phyloP scores from a whole-genome alignment of 106 monocot genomes.

The Acorus calamus region DNA sequence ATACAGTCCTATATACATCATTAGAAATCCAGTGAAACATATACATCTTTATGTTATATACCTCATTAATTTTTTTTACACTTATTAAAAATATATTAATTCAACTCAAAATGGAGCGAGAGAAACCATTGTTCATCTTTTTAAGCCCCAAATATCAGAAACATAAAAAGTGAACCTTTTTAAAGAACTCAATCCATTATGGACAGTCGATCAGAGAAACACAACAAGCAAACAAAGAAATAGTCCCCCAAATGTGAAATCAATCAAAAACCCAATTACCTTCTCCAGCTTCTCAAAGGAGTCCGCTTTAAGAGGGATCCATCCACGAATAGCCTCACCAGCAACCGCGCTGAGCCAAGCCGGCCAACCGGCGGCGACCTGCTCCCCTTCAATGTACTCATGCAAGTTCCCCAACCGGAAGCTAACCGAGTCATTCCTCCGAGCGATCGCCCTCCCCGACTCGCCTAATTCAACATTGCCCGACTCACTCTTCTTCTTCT shows the following conservation, averaged over 20 bases:
- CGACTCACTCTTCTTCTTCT: background rate
- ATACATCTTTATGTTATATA: no score
- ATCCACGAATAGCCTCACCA: constrained; percentile 75
- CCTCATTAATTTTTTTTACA: no score
- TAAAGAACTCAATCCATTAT: no score
- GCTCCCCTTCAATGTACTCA: constrained; percentile 57
- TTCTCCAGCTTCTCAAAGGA: constrained; percentile 86
- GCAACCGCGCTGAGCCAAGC: constrained; percentile 67
- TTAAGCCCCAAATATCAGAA: no score
- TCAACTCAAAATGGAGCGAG: no score
- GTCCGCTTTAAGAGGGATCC: constrained; percentile 77
- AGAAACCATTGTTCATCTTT: no score
- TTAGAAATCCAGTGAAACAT: no score
- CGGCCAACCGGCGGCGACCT: constrained; percentile 83
- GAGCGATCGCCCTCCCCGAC: constrained; percentile 28
- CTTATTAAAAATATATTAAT: no score
- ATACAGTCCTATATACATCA: no score
- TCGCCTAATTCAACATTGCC: constrained; percentile 21
- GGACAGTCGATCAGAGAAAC: no score
- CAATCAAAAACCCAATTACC: constrained; percentile 29
- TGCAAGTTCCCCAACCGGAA: constrained; percentile 45
- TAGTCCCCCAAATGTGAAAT: background rate
- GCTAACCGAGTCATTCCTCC: constrained; percentile 18
- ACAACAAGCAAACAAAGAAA: background rate
- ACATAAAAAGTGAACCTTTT: no score